A percentile compares a stretch with the other conserved stretches of the same genome.
Evolutionary conservation across 805 yeast species (phyloP).

Genomic region (Metschnikowia reukaufii): DNA sequence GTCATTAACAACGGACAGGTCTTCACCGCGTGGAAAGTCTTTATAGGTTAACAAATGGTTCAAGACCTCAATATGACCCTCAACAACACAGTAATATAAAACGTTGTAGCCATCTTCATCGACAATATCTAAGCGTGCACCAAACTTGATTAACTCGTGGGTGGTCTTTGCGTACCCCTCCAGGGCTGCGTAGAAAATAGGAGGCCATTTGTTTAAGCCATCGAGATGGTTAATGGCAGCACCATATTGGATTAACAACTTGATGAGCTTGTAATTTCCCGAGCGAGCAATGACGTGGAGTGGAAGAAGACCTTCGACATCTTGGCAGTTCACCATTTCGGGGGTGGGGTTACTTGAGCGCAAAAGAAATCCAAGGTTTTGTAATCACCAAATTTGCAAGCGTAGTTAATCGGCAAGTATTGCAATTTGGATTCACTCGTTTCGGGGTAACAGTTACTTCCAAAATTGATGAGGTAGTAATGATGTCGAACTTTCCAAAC

Average conservation of each 20-base stretch:
- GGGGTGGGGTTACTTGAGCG: slow-evolving; percentile 32
- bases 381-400: slow-evolving; percentile 81
- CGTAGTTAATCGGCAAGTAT: slow-evolving; percentile 77
- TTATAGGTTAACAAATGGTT: slow-evolving; percentile 58
- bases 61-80: slow-evolving; percentile 83
- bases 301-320: slow-evolving; percentile 88
- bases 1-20: not conserved
- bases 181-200: slow-evolving; percentile 84
- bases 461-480: slow-evolving; percentile 34
- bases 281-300: slow-evolving; percentile 85
- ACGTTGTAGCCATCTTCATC: slow-evolving; percentile 85
- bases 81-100: slow-evolving; percentile 87
- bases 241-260: slow-evolving; percentile 67
- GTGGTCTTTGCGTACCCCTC: slow-evolving; percentile 79
- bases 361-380: slow-evolving; percentile 66
- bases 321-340: slow-evolving; percentile 47
- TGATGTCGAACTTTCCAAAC: slow-evolving; percentile 53
- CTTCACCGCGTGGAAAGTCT: slow-evolving; percentile 9
- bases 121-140: slow-evolving; percentile 64
- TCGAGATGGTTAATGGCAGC: slow-evolving; percentile 75
- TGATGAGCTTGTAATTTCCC: slow-evolving; percentile 71
- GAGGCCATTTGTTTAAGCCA: slow-evolving; percentile 90
- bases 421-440: slow-evolving; percentile 54
- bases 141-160: slow-evolving; percentile 63
- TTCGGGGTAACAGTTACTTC: slow-evolving; percentile 42